Evolutionary conservation across 1,284 basidiomycete species (phyloP), one percentile per base, ranked within the genome.

Genomic region (Schizophyllum commune): DNA sequence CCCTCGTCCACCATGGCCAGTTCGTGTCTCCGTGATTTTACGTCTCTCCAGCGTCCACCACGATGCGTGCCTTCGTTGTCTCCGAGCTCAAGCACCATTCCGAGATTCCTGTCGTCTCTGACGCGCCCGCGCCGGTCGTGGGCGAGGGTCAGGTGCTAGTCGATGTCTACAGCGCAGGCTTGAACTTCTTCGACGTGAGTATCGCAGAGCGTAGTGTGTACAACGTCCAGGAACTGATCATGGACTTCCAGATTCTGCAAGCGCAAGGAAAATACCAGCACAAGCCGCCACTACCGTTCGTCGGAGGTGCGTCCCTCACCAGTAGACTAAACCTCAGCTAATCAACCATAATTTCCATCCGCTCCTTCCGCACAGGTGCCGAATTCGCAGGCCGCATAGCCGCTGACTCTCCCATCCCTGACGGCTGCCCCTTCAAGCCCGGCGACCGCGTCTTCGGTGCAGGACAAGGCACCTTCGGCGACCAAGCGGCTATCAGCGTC

Each of bases 391-490:
- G 96, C 0, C 81, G 78, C 61, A 86, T 98, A 66, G 80, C 91
- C 5, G 65, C 72, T 11, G 74, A 83, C 67, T 93, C 91, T 19
- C 92, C 88, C 13, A 89, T 98, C 33, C 96, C 96, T 1, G 72
- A 81, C 32, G 92, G 87, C 3, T 97, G 93, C 70, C 80, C 83
- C 0, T 92, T 88, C 71, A 85, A 88, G 68, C 84, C 82, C 1
- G 96, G 96, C 17, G 89, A 97, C 72, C 79, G 92, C 59, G 92
- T 99, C 0, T 96, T 98, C 69, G 96, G 96, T 5, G 85, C 83
- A n/a, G 81, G 79, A 0, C 68, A 75, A 62, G 73, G 78, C 21
- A 75, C 77, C 62, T 79, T 77, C 77, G 67, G 62, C 64, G 65
- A 66, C 4, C 57, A 61, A 33, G 58, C 63, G 33, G 69, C 54